Evolutionary conservation across 2,329 filamentous ascomycete genomes (phyloP), one percentile per base, ranked within the genome.

Genomic region (Cercospora sesami): DNA sequence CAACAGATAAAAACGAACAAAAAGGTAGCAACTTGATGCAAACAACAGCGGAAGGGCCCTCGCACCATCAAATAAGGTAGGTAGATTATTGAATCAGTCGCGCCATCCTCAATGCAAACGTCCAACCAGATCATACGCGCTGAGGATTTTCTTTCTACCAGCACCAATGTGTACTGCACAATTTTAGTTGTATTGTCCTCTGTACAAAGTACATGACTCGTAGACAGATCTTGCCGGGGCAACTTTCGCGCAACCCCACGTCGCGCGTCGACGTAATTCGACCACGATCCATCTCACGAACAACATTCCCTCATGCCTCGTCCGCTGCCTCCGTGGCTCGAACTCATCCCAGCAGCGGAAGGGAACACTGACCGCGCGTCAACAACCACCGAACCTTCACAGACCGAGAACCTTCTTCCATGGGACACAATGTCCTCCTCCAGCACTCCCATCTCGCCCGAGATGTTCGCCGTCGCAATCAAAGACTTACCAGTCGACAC

Each of bases 401-500:
- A 71, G 42, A 65, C 67, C 7, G 62, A 58, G 8, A 69, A 69
- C 55, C 42, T 69, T 4, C 65, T 69, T 8, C 68, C 68, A 12
- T 69, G 59, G 55, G 68, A 69, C 58, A 67, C 65, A 21, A 69
- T 69, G 68, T 68, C 66, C 6, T 71, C 63, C 59, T 63, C 63
- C 60, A 69, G 66, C 65, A 72, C 65, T 12, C 65, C 68, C 8
- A 80, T 80, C 67, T 65, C 73, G 23, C 72, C 77, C 6, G 67
- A 66, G 5, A 71, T 72, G 67, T 80, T 80, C 71, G 75, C 76
- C 75, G 82, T 83, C 69, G 91, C 91, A 26, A 84, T 94, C 72
- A 82, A 85, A 72, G 86, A 89, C 68, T 87, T 94, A 65, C 86
- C 90, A 48, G 78, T 89, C 72, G 84, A 86, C 70, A 85, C 85